phyloP scores from a whole-genome alignment of 73 alveolate species.

The Paramecium sexaurelia region DNA sequence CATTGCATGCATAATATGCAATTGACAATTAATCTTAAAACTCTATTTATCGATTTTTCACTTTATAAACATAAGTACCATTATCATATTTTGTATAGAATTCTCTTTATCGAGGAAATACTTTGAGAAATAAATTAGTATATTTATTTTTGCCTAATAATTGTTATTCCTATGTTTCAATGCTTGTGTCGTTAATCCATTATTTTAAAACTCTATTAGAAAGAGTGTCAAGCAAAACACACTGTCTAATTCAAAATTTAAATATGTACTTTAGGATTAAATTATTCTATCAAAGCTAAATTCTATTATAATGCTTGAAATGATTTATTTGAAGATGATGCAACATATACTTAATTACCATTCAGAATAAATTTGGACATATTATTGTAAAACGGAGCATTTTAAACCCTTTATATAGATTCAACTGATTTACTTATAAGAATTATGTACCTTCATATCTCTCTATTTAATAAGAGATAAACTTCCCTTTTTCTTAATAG shows the following conservation, averaged over 20 bases:
- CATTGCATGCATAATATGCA: conserved; percentile 54
- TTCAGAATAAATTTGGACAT: neutral
- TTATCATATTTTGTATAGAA: neutral
- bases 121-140: neutral
- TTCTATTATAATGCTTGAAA: neutral
- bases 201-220: conserved; percentile 9
- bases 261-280: neutral
- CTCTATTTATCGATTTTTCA: neutral
- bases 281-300: conserved; percentile 20
- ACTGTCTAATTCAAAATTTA: neutral
- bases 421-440: neutral
- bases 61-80: neutral
- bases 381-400: neutral
- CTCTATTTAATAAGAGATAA: neutral
- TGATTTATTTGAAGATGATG: neutral
- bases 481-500: neutral
- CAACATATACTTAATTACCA: conserved; percentile 12
- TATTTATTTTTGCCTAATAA: neutral
- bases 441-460: neutral
- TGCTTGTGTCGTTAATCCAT: neutral
- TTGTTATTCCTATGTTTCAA: neutral
- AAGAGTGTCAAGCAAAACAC: neutral
- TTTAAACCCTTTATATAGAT: neutral
- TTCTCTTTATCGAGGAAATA: neutral
- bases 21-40: conserved; percentile 45